Evolutionary conservation across 805 yeast species (phyloP).

Genomic region (Ogataea henricii): DNA sequence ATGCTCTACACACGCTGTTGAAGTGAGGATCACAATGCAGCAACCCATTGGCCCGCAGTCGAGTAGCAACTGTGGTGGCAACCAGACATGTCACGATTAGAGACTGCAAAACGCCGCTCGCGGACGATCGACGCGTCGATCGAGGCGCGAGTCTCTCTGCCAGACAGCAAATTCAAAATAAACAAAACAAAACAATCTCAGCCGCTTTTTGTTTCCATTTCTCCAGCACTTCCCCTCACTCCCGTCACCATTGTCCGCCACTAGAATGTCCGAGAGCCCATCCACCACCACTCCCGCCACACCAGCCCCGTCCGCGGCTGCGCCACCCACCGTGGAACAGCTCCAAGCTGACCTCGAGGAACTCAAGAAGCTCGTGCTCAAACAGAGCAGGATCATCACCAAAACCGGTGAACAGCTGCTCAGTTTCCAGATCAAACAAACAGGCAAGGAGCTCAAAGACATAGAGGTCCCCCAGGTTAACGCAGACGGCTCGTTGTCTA

Average conservation of each 20-base stretch:
- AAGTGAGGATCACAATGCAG: too few relatives aligned
- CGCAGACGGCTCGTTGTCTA: conserved; percentile 16
- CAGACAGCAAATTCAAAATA: neutral
- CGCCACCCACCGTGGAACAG: conserved; percentile 24
- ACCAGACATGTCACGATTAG: too few relatives aligned
- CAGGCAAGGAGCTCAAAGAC: conserved; percentile 30
- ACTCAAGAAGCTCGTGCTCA: conserved; percentile 55
- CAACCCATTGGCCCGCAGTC: too few relatives aligned
- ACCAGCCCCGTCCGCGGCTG: neutral
- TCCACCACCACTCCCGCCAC: neutral
- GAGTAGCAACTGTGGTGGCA: too few relatives aligned
- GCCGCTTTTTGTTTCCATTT: neutral
- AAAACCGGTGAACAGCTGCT: conserved; percentile 81
- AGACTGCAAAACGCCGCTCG: too few relatives aligned
- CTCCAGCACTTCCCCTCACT: too few relatives aligned
- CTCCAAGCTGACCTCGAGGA: conserved; percentile 50
- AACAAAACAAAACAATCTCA: neutral
- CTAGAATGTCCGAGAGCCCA: neutral
- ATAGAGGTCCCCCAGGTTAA: conserved; percentile 28
- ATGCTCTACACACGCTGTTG: too few relatives aligned
- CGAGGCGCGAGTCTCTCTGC: neutral
- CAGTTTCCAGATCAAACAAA: conserved; percentile 65
- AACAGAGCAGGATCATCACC: conserved; percentile 65
- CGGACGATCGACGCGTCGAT: conserved; percentile 2
- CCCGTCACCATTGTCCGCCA: neutral